Evolutionary conservation across 441 rosid genomes (phyloP).

Genomic region (Mallotus japonicus): DNA sequence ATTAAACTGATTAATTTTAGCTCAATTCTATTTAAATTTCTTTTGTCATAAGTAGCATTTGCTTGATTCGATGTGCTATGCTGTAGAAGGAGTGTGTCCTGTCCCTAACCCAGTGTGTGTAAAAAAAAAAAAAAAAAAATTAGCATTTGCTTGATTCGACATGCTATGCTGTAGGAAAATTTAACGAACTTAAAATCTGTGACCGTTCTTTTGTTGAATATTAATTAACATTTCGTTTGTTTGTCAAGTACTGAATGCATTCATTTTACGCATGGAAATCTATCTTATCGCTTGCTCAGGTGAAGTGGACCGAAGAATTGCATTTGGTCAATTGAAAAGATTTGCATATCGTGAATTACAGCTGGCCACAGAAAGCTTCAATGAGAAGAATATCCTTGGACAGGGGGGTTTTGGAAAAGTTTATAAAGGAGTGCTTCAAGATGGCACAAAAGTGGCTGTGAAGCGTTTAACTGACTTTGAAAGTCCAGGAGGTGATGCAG

Average conservation of each 20-base stretch:
- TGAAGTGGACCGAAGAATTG: constrained; percentile 90
- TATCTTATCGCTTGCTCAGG: constrained; percentile 40
- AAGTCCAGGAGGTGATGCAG: constrained; percentile 93
- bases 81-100: background rate
- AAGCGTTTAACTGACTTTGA: constrained; percentile 83
- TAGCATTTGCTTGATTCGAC: background rate
- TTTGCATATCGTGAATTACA: constrained; percentile 95
- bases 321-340: constrained; percentile 91
- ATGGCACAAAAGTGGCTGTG: constrained; percentile 75
- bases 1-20: background rate
- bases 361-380: constrained; percentile 81
- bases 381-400: constrained; percentile 79
- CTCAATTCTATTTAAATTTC: background rate
- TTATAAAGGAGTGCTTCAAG: constrained; percentile 80
- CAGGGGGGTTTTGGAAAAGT: constrained; percentile 99
- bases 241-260: background rate
- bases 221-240: background rate
- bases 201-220: background rate
- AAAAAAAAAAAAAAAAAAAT: too few relatives aligned
- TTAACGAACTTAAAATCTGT: background rate
- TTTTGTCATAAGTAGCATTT: background rate
- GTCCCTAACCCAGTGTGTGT: too few relatives aligned
- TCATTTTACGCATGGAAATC: background rate
- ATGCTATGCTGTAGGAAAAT: background rate
- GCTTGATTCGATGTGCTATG: background rate